Evolutionary conservation across 805 yeast genomes (phyloP).

Genomic region (Ogataea parapolymorpha): DNA sequence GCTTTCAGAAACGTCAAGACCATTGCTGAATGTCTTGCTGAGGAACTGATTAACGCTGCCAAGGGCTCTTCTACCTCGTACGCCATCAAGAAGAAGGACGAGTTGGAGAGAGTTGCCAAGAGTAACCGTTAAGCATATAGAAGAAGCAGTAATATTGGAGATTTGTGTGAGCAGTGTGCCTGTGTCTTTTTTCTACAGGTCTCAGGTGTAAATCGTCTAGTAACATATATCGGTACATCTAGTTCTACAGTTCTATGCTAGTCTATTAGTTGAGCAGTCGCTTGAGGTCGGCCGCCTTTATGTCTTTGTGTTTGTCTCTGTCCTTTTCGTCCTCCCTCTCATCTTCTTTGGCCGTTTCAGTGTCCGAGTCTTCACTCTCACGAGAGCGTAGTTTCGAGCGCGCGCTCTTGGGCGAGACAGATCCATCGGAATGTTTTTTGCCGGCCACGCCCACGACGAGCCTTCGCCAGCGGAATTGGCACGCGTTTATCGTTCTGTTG

Average conservation of each 20-base stretch:
- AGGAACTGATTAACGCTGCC: constrained; percentile 99
- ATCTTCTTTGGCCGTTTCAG: neutral
- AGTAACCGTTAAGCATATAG: constrained; percentile 88
- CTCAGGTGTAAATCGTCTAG: neutral
- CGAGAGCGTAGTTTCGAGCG: neutral
- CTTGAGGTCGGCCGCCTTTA: constrained; percentile 4
- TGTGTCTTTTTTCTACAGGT: neutral
- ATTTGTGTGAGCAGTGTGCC: neutral
- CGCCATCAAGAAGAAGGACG: constrained; percentile 99
- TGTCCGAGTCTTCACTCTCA: neutral
- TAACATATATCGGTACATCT: neutral
- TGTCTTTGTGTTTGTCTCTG: neutral
- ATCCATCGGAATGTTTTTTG: constrained; percentile 1
- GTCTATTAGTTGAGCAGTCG: constrained; percentile 5
- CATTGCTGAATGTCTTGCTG: constrained; percentile 99
- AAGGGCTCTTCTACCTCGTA: constrained; percentile 99
- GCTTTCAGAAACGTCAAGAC: constrained; percentile 99
- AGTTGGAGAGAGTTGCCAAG: constrained; percentile 99
- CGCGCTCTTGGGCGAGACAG: constrained; percentile 3
- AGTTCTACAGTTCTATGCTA: constrained; percentile 1
- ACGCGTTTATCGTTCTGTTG: constrained; percentile 83
- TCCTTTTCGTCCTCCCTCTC: neutral
- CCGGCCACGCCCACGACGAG: constrained; percentile 38
- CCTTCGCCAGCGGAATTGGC: constrained; percentile 88
- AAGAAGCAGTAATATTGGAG: constrained; percentile 6